Percentiles rank a stretch among this genome's conserved stretches.
Evolutionary conservation across 768 basidiomycete genomes (phyloP).

Genomic region (Tylopilus rubrobrunneus): DNA sequence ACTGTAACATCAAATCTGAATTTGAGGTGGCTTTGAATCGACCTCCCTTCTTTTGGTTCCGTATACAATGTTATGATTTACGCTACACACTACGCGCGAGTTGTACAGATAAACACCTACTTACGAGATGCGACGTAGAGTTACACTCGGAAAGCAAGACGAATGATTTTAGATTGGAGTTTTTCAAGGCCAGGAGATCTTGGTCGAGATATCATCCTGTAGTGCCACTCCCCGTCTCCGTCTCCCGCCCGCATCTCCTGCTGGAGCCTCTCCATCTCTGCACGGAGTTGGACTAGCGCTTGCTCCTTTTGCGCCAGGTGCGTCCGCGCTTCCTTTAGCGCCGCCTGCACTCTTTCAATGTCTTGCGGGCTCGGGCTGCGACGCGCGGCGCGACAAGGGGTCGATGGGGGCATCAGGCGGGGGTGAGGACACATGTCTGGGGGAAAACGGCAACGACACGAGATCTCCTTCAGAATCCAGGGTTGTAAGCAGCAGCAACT

Average conservation of each 20-base stretch:
- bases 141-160: not conserved
- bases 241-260: constrained; percentile 5
- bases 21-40: too few relatives aligned
- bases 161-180: not conserved
- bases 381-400: too few relatives aligned
- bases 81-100: not conserved
- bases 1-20: too few relatives aligned
- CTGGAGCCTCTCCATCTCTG: too few relatives aligned
- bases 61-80: not conserved
- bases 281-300: constrained; percentile 16
- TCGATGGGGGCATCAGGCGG: too few relatives aligned
- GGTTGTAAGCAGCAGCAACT: not conserved
- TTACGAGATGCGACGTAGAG: not conserved
- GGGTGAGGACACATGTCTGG: too few relatives aligned
- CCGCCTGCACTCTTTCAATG: constrained; percentile 18
- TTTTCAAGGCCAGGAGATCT: not conserved
- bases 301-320: constrained; percentile 23
- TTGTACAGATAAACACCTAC: not conserved
- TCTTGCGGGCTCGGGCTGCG: constrained; percentile 21
- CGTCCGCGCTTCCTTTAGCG: constrained; percentile 17
- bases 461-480: too few relatives aligned
- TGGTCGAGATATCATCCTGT: not conserved
- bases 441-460: too few relatives aligned
- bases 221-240: not conserved
- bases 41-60: too few relatives aligned